Conservation (phyloP, 2,329 filamentous ascomycete genomes). For the Dactylellina cionopaga region DNA sequence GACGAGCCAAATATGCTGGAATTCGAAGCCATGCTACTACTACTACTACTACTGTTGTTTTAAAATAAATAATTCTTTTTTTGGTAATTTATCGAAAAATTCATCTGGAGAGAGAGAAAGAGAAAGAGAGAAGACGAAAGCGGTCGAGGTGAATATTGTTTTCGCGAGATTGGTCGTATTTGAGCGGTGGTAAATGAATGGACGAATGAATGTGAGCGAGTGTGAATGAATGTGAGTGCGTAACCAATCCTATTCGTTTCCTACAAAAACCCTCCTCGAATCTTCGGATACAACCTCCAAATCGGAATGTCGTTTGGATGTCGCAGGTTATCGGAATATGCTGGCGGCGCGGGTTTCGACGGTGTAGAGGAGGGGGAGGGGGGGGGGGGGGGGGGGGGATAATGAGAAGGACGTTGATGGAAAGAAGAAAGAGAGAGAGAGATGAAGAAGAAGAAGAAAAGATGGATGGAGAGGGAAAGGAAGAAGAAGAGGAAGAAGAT, state of each 20-base stretch:
- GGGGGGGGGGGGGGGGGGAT: neutral
- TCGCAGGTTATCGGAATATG: constrained; percentile 9
- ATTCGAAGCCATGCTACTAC: constrained; percentile 49
- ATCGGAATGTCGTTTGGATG: neutral
- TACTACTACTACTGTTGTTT: no score
- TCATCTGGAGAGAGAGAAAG: constrained; percentile 28
- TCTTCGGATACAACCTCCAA: constrained; percentile 6
- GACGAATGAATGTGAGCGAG: neutral
- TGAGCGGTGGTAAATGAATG: neutral
- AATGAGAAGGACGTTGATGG: constrained; percentile 6
- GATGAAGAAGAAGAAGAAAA: neutral
- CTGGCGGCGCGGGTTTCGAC: neutral
- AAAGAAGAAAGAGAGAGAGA: neutral
- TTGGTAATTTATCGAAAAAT: constrained; percentile 26
- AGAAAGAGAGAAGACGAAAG: neutral
- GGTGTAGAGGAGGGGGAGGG: neutral
- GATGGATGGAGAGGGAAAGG: neutral
- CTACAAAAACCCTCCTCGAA: neutral
- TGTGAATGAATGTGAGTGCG: constrained; percentile 9
- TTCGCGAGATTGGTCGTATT: neutral
- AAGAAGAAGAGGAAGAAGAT: neutral
- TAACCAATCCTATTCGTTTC: neutral
- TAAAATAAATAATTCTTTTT: no score
- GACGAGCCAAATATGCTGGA: constrained; percentile 40
- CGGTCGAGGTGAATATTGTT: neutral